phyloP scores from a whole-genome alignment of 2,329 filamentous ascomycete species.

The Zymoseptoria passerinii region DNA sequence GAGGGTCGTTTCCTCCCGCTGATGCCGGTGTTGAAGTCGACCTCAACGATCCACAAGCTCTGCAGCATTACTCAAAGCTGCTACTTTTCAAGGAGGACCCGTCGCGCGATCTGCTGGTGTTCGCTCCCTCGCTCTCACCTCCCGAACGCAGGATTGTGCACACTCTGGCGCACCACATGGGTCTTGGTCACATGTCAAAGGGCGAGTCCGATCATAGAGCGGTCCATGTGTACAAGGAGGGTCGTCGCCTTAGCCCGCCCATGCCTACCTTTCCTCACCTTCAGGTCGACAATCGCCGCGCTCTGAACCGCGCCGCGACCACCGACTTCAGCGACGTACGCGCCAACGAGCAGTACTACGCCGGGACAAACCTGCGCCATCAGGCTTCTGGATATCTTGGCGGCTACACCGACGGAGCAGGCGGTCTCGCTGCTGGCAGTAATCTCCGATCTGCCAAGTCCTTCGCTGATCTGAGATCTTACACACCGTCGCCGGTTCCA shows the following conservation, averaged over 20 bases:
- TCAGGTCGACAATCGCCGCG: constrained; percentile 70
- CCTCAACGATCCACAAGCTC: constrained; percentile 79
- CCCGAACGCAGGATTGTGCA: constrained; percentile 84
- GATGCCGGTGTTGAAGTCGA: constrained; percentile 56
- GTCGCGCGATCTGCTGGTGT: constrained; percentile 70
- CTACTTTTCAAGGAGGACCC: constrained; percentile 79
- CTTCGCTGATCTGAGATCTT: constrained; percentile 88
- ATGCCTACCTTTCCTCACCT: constrained; percentile 58
- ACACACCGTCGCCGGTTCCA: constrained; percentile 84
- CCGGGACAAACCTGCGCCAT: constrained; percentile 65
- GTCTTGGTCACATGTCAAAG: constrained; percentile 80
- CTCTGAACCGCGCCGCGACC: constrained; percentile 87
- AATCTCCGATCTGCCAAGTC: constrained; percentile 91
- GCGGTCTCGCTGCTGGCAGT: constrained; percentile 57
- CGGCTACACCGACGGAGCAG: constrained; percentile 63
- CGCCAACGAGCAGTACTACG: constrained; percentile 66
- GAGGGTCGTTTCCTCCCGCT: constrained; percentile 14
- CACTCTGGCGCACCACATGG: constrained; percentile 91
- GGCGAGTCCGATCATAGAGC: constrained; percentile 81
- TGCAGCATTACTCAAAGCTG: constrained; percentile 84
- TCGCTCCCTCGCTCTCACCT: constrained; percentile 71
- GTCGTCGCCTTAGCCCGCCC: constrained; percentile 54
- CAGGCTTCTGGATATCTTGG: constrained; percentile 76
- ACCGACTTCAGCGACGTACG: constrained; percentile 87
- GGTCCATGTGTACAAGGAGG: constrained; percentile 75